Conservation (phyloP, 2,329 filamentous ascomycete species). For the Basipetospora chlamydospora region DNA sequence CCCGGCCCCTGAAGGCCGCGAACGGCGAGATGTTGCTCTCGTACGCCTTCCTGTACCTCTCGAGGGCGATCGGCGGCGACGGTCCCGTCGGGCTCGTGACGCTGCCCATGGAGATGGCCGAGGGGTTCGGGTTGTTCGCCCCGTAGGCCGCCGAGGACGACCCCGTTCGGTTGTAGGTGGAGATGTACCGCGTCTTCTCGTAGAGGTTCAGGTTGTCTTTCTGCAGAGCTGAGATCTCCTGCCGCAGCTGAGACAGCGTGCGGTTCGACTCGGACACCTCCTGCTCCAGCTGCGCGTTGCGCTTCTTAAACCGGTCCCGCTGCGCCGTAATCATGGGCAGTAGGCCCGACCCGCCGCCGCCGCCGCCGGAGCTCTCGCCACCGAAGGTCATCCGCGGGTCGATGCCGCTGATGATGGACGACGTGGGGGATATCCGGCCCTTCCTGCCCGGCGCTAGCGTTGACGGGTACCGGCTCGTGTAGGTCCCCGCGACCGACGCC, state of each 20-base stretch:
- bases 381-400: slow-evolving; percentile 45
- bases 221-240: slow-evolving; percentile 82
- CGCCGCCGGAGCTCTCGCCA: slow-evolving; percentile 37
- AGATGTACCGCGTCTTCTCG: slow-evolving; percentile 94
- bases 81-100: slow-evolving; percentile 35
- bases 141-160: slow-evolving; percentile 53
- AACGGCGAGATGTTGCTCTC: slow-evolving; percentile 94
- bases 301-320: slow-evolving; percentile 94
- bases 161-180: slow-evolving; percentile 65
- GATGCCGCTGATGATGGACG: slow-evolving; percentile 96
- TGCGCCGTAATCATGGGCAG: slow-evolving; percentile 97
- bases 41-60: slow-evolving; percentile 83
- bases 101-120: slow-evolving; percentile 48
- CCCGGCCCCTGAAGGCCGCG: slow-evolving; percentile 85
- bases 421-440: slow-evolving; percentile 72
- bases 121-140: slow-evolving; percentile 58
- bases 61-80: slow-evolving; percentile 51
- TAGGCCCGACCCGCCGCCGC: slow-evolving; percentile 48
- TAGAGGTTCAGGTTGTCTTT: slow-evolving; percentile 94
- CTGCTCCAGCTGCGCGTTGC: slow-evolving; percentile 77
- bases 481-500: slow-evolving; percentile 85
- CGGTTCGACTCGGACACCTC: slow-evolving; percentile 76
- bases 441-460: slow-evolving; percentile 44
- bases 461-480: slow-evolving; percentile 64
- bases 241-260: slow-evolving; percentile 69